These are phyloP conservation scores for Neovahlkampfia damariscottae DNA, from an alignment of 78 protist species.

Conservation along the genomic window DNA sequence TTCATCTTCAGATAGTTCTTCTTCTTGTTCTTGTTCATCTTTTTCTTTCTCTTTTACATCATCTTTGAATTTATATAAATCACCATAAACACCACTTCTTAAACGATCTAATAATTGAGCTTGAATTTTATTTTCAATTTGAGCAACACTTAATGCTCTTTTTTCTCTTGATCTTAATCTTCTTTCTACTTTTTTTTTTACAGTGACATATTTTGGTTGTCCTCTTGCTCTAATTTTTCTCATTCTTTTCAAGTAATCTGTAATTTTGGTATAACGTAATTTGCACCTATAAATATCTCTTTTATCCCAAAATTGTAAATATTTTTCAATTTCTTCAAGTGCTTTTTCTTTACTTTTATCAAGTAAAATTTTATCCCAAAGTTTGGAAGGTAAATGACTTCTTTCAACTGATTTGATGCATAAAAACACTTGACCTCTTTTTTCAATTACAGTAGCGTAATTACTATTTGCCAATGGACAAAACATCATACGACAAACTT, in stretches of 20 bases:
- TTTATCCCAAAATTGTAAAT: constrained; percentile 78
- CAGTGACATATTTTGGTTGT: background rate
- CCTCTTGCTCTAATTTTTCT: constrained; percentile 34
- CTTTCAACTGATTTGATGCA: constrained; percentile 94
- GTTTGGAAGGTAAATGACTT: constrained; percentile 81
- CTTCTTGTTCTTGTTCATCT: constrained; percentile 16
- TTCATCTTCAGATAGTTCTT: background rate
- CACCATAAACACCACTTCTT: constrained; percentile 54
- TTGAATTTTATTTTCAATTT: constrained; percentile 64
- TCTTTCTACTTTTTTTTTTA: background rate
- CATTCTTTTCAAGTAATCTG: constrained; percentile 82
- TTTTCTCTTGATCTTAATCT: background rate
- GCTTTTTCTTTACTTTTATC: constrained; percentile 54
- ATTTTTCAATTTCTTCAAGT: constrained; percentile 51
- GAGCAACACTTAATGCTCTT: constrained; percentile 35
- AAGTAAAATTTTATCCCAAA: constrained; percentile 85
- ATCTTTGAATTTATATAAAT: constrained; percentile 52
- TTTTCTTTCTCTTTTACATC: constrained; percentile 12
- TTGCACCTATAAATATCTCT: constrained; percentile 56
- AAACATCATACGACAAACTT: constrained; percentile 72
- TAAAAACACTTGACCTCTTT: constrained; percentile 63
- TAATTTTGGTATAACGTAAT: constrained; percentile 78
- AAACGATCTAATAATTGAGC: constrained; percentile 74
- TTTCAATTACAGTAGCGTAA: constrained; percentile 79
- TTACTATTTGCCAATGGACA: constrained; percentile 93